Evolutionary conservation across 805 yeast genomes (phyloP), one percentile per base, ranked within the genome.

Genomic region (Teunomyces aglyptinius): DNA sequence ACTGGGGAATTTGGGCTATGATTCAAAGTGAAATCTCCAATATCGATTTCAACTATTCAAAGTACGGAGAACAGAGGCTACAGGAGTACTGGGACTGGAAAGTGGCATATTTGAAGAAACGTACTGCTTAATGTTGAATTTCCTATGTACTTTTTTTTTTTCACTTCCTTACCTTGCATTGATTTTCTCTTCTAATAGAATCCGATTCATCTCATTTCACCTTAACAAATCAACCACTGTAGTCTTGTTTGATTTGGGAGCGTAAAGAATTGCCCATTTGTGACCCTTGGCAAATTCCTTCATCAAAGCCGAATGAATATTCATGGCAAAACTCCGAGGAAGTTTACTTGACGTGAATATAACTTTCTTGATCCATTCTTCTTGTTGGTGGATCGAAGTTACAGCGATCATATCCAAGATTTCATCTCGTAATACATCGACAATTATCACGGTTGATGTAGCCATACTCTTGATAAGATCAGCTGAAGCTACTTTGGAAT

Each of bases 1-100:
- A 84, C 60, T 86, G 94, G 94, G 91, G 92, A 1, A 75, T 86
- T 7, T 86, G 94, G 94, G 81, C 90, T 2, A 83, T 82, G 49
- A 86, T 86, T 44, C 94, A 86, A 63, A 74, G 85, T 49, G 76
- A 76, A 45, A 78, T 83, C 18, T 83, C 89, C 1, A 75, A 79
- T 24, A 85, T 86, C 40, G 92, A 86, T 54, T 86, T 86, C 60
- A 85, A 84, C 58, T 86, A 86, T 59, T 73, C 77, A 4, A 68
- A 72, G 8, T 86, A 86, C 57, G 80, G 87, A 1, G 71, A 72
- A 36, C 66, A 71, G 44, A 70, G 94, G 48, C 69, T 86, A 41
- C 72, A 73, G 27, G 94, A 86, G 61, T 86, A 86, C 55, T 81
- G 83, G 80, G 68, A 67, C 36, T 86, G 94, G 94, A 86, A 81